Evolutionary conservation across 2,329 filamentous ascomycete genomes (phyloP).

Genomic region (Colletotrichum abscissum): DNA sequence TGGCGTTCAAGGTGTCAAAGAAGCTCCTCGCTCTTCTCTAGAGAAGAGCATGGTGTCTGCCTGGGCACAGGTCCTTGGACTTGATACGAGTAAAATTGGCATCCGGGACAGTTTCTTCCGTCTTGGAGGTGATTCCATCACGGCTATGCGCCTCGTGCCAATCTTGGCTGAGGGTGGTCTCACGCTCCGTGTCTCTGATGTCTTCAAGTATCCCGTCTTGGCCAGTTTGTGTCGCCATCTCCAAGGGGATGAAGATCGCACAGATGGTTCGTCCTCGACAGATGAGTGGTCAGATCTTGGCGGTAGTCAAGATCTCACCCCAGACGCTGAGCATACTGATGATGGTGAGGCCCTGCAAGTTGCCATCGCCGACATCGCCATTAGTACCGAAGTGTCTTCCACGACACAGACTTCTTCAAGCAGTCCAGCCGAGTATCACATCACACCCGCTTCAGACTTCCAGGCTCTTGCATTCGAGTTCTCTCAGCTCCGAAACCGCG

Average conservation of each 20-base stretch:
- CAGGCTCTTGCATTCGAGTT: not conserved
- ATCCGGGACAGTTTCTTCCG: conserved; percentile 5
- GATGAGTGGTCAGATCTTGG: not conserved
- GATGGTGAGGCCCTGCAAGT: not conserved
- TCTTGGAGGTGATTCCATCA: not conserved
- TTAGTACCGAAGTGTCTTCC: not conserved
- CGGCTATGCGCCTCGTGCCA: not conserved
- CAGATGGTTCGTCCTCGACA: not conserved
- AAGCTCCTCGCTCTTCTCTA: not conserved
- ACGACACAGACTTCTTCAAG: not conserved
- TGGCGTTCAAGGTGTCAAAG: not conserved
- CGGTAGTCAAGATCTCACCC: not conserved
- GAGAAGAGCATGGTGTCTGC: not conserved
- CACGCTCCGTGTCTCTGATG: not conserved
- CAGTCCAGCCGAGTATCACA: not conserved
- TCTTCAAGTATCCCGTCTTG: not conserved
- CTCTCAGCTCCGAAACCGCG: not conserved
- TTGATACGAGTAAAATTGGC: conserved; percentile 1
- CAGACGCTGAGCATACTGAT: not conserved
- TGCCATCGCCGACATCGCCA: not conserved
- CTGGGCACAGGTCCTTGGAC: not conserved
- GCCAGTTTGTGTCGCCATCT: not conserved
- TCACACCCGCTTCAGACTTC: not conserved
- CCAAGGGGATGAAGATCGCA: not conserved
- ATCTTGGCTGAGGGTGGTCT: not conserved